Evolutionary conservation across 305 asterid species (phyloP).

Genomic region (Rubia balearica): DNA sequence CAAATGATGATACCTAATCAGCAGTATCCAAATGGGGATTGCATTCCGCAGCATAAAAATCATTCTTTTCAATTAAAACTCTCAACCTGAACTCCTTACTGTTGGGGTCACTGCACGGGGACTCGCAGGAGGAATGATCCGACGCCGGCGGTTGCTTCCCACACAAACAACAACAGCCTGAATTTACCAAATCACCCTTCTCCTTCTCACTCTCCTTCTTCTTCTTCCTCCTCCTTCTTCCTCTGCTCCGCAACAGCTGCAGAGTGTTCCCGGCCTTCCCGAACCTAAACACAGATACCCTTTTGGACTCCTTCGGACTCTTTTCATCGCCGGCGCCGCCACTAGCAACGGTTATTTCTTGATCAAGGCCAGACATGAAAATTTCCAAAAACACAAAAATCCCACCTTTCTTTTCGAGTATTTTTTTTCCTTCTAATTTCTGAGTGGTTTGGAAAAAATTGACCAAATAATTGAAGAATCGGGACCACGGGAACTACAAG

Average conservation of each 20-base stretch:
- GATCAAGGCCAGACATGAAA: slow-evolving; percentile 40
- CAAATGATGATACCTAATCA: slow-evolving; percentile 40
- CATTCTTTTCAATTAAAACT: slow-evolving; percentile 67
- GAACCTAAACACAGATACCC: slow-evolving; percentile 23
- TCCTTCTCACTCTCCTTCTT: slow-evolving; percentile 22
- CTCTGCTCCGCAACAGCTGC: slow-evolving; percentile 17
- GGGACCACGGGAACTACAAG: slow-evolving; percentile 16
- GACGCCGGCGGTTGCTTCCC: slow-evolving; percentile 34
- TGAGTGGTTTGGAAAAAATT: background rate
- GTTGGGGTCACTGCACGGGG: slow-evolving; percentile 80
- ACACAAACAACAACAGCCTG: slow-evolving; percentile 43
- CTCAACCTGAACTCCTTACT: slow-evolving; percentile 63
- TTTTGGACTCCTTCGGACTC: slow-evolving; percentile 23
- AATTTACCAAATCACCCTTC: slow-evolving; percentile 34
- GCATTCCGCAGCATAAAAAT: slow-evolving; percentile 66
- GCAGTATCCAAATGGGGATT: slow-evolving; percentile 56
- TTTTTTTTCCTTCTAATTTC: background rate
- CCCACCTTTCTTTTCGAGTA: background rate
- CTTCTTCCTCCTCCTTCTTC: slow-evolving; percentile 34
- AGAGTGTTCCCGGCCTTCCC: slow-evolving; percentile 37
- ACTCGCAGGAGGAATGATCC: slow-evolving; percentile 53
- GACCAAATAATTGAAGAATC: background rate
- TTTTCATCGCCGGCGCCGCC: slow-evolving; percentile 21
- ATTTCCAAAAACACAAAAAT: background rate
- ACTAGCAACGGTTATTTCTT: slow-evolving; percentile 20